Percentiles rank a stretch among this genome's conserved stretches.
Conservation (phyloP, 306 rosid species). For the Alnus glutinosa region DNA sequence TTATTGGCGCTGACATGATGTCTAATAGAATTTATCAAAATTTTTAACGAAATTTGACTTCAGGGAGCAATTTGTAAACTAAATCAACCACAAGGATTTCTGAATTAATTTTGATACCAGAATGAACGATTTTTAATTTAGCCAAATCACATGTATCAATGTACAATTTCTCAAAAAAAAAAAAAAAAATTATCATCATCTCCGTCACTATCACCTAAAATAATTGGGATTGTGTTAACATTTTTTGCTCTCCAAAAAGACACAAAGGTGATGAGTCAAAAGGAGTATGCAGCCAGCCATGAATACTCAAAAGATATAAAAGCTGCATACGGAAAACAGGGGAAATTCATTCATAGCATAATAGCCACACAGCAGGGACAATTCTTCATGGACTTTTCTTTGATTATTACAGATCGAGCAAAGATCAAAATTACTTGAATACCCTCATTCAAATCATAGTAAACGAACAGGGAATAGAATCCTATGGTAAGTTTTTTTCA, state of each 20-base stretch:
- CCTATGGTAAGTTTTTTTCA: too few relatives aligned
- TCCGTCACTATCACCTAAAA: not conserved
- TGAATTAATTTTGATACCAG: too few relatives aligned
- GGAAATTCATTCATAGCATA: too few relatives aligned
- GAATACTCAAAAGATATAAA: not conserved
- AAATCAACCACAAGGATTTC: too few relatives aligned
- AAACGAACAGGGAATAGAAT: not conserved
- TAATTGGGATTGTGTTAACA: conserved; percentile 12
- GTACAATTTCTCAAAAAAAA: too few relatives aligned
- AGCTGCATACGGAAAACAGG: not conserved
- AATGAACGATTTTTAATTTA: too few relatives aligned
- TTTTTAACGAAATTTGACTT: too few relatives aligned
- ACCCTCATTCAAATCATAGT: not conserved
- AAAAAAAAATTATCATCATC: not conserved
- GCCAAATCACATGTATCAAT: too few relatives aligned
- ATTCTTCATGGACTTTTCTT: not conserved
- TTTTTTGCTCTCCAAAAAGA: not conserved
- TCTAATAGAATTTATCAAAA: too few relatives aligned
- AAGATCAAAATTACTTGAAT: not conserved
- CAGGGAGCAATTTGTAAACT: too few relatives aligned
- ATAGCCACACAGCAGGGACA: too few relatives aligned
- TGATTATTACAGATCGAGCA: not conserved
- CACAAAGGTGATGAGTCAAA: not conserved
- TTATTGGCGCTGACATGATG: too few relatives aligned
- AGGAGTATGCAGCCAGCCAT: not conserved